Conservation (phyloP, 1,284 basidiomycete genomes). For the Mycena citricolor region DNA sequence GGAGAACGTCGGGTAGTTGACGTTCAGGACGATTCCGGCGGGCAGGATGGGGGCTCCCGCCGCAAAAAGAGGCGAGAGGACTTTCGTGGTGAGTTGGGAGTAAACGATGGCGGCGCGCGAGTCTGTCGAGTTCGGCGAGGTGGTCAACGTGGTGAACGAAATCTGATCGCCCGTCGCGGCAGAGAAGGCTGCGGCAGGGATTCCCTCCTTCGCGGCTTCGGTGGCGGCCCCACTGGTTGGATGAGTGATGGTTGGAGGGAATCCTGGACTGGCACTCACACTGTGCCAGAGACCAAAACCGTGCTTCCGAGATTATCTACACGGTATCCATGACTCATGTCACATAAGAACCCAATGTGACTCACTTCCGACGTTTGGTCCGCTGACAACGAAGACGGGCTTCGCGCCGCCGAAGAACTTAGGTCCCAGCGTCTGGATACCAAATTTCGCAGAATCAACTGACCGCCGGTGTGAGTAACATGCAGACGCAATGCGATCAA, state of each 20-base stretch:
- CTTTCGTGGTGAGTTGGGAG: slow-evolving; percentile 41
- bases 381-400: not conserved
- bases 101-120: slow-evolving; percentile 42
- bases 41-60: slow-evolving; percentile 39
- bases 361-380: slow-evolving; percentile 1
- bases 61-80: slow-evolving; percentile 39
- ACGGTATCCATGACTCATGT: not conserved
- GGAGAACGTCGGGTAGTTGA: slow-evolving; percentile 47
- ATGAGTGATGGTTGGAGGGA: not conserved
- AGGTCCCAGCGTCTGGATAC: not conserved
- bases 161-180: slow-evolving; percentile 40
- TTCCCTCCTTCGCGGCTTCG: slow-evolving; percentile 44
- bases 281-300: slow-evolving; percentile 43
- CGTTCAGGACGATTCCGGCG: slow-evolving; percentile 42
- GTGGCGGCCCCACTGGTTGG: slow-evolving; percentile 45
- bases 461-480: too few relatives aligned
- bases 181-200: slow-evolving; percentile 52
- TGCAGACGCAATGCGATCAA: too few relatives aligned
- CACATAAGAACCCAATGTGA: not conserved
- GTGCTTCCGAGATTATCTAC: slow-evolving; percentile 41
- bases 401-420: slow-evolving; percentile 14
- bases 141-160: slow-evolving; percentile 45
- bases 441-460: slow-evolving; percentile 40
- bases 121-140: slow-evolving; percentile 34
- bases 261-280: slow-evolving; percentile 38